Conservation (phyloP, 2,329 filamentous ascomycete genomes). For the Phoma herbarum region DNA sequence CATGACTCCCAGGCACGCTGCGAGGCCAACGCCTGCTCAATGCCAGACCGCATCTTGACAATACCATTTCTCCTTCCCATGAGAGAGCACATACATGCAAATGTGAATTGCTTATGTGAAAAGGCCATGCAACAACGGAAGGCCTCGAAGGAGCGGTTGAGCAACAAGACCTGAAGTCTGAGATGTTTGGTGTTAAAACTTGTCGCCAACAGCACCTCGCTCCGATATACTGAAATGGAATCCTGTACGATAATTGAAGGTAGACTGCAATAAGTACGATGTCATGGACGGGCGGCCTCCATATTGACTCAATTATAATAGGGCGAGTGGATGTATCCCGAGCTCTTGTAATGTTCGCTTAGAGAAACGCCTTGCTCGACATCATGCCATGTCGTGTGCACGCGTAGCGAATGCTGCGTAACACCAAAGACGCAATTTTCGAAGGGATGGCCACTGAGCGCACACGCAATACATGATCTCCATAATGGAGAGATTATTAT, state of each 20-base stretch:
- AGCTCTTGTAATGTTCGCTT: slow-evolving; percentile 13
- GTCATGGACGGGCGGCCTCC: neutral
- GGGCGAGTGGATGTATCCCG: neutral
- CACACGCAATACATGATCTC: neutral
- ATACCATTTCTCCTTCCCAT: neutral
- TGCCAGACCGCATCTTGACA: neutral
- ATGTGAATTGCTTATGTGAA: neutral
- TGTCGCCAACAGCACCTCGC: slow-evolving; percentile 6
- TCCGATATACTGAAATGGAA: slow-evolving; percentile 1
- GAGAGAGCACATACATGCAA: neutral
- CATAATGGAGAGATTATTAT: neutral
- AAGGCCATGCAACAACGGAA: neutral
- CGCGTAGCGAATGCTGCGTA: slow-evolving; percentile 6
- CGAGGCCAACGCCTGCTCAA: neutral
- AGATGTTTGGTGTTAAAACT: slow-evolving; percentile 8
- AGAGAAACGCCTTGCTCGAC: neutral
- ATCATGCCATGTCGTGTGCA: slow-evolving; percentile 10
- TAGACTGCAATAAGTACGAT: slow-evolving; percentile 1
- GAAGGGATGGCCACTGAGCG: neutral
- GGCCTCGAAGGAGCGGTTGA: neutral
- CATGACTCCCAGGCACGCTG: neutral
- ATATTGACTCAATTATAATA: slow-evolving; percentile 8
- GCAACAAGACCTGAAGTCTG: neutral
- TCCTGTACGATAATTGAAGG: slow-evolving; percentile 1
- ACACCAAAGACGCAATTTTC: neutral